Evolutionary conservation across 768 basidiomycete genomes (phyloP), one percentile per base, ranked within the genome.

Genomic region (Russula lepida): DNA sequence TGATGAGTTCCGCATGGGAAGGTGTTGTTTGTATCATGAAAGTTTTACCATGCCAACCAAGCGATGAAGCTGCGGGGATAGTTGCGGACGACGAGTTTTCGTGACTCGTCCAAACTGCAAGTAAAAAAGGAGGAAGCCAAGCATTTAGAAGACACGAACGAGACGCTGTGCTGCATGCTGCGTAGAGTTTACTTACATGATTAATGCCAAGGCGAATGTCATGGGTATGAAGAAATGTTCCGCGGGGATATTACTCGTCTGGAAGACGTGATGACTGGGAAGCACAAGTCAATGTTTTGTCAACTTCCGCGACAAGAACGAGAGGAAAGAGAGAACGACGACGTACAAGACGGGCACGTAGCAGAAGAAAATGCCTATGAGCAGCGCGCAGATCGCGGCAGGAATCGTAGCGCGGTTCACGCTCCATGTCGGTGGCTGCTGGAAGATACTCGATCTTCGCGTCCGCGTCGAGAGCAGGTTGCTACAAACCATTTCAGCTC

Each of bases 391-490:
- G 5, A 75, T 46, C 68, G 80, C 80, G 0, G 82, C 78, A 0
- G 78, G 78, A 48, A 81, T 71, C 52, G 79, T 23, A 2, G 48
- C 32, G 39, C 32, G 68, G 68, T 75, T 78, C 30, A 73, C 63
- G 60, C 82, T 81, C n/a, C 72, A 65, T 12, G 72, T 58, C 1
- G 84, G 83, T 41, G 79, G 79, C 41, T 81, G 79, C 63, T 82
- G 79, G 71, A 85, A 75, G 39, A 84, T 75, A 25, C 79, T 79
- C 21, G 82, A 75, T 17, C 75, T 75, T 25, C 84, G 77, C 9
- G 81, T 80, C 23, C 84, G 79, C 0, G 81, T 80, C 0, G 82
- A 73, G 21, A 85, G 74, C 8, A 85, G 73, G 64, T 82, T 84
- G 39, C 65, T 66, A 32, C 3, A 30, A 48, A 17, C 15, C 4